Evolutionary conservation across 371 early-diverging fungal species (phyloP).

Genomic region (Thermomucor indicae-seudaticae): DNA sequence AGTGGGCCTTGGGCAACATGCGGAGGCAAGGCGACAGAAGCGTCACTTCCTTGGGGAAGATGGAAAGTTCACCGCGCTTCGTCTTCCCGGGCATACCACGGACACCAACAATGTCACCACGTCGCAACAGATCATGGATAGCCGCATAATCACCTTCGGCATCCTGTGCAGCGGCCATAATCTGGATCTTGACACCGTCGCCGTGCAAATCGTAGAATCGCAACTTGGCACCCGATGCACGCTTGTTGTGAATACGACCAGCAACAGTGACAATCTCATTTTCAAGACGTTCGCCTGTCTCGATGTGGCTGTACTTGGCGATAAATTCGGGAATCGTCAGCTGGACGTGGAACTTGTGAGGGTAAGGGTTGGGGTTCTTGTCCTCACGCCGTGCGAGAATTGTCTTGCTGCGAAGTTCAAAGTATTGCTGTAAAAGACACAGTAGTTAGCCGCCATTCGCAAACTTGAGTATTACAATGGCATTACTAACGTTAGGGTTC

Average conservation of each 20-base stretch:
- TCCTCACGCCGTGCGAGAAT: slow-evolving; percentile 78
- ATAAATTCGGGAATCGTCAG: slow-evolving; percentile 85
- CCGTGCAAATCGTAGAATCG: slow-evolving; percentile 95
- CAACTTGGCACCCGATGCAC: slow-evolving; percentile 86
- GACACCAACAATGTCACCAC: slow-evolving; percentile 99
- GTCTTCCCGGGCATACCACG: slow-evolving; percentile 91
- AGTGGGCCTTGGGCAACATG: slow-evolving; percentile 96
- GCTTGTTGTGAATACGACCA: slow-evolving; percentile 87
- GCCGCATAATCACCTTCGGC: slow-evolving; percentile 77
- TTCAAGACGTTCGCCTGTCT: slow-evolving; percentile 70
- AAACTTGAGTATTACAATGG: neutral
- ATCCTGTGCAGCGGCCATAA: slow-evolving; percentile 86
- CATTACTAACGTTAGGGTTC: slow-evolving; percentile 77
- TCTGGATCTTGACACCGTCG: slow-evolving; percentile 94
- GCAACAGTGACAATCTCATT: slow-evolving; percentile 76
- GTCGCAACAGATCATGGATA: slow-evolving; percentile 79
- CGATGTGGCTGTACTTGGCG: slow-evolving; percentile 70
- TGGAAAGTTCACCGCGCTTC: slow-evolving; percentile 96
- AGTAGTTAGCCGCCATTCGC: neutral
- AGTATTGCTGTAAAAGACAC: slow-evolving; percentile 86
- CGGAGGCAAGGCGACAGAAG: slow-evolving; percentile 96
- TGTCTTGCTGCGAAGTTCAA: slow-evolving; percentile 89
- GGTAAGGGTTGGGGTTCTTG: slow-evolving; percentile 86
- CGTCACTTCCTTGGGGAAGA: slow-evolving; percentile 86
- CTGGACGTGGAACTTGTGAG: slow-evolving; percentile 96